Conservation (phyloP, 2,329 filamentous ascomycete species). For the Exophiala lecanii-corni region DNA sequence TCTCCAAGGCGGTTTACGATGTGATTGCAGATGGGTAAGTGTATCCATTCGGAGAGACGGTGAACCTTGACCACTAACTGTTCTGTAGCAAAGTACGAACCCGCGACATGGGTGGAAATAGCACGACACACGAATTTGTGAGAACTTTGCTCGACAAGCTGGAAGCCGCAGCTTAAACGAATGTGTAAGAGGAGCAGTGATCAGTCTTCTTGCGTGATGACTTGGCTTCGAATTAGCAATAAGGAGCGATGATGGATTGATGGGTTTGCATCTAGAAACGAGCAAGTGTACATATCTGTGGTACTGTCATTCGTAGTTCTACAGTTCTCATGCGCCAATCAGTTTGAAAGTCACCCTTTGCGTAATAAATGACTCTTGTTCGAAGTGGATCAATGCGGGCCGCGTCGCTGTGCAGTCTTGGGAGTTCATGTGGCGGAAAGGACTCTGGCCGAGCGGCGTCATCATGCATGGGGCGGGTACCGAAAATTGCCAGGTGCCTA, state of each 20-base stretch:
- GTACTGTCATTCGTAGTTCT: too few relatives aligned
- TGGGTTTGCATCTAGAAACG: not conserved
- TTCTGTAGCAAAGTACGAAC: conserved; percentile 71
- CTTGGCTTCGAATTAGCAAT: too few relatives aligned
- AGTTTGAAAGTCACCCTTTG: too few relatives aligned
- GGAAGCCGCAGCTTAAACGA: conserved; percentile 62
- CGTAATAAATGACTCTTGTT: too few relatives aligned
- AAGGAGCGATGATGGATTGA: not conserved
- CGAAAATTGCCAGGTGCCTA: too few relatives aligned
- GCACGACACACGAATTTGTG: conserved; percentile 92
- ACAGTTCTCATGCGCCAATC: too few relatives aligned
- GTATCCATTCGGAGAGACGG: conserved; percentile 1
- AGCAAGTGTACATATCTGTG: not conserved
- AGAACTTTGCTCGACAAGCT: conserved; percentile 91
- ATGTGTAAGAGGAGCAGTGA: not conserved
- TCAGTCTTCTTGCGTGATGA: too few relatives aligned
- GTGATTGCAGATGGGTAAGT: conserved; percentile 86
- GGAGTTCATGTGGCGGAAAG: too few relatives aligned
- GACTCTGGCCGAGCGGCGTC: too few relatives aligned
- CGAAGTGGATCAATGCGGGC: too few relatives aligned
- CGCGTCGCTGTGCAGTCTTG: too few relatives aligned
- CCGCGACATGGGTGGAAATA: conserved; percentile 89
- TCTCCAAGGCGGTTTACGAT: conserved; percentile 74
- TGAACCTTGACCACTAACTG: conserved; percentile 2
- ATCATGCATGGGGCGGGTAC: too few relatives aligned